Conservation (phyloP, 1,284 basidiomycete genomes). For the Marasmius oreades region DNA sequence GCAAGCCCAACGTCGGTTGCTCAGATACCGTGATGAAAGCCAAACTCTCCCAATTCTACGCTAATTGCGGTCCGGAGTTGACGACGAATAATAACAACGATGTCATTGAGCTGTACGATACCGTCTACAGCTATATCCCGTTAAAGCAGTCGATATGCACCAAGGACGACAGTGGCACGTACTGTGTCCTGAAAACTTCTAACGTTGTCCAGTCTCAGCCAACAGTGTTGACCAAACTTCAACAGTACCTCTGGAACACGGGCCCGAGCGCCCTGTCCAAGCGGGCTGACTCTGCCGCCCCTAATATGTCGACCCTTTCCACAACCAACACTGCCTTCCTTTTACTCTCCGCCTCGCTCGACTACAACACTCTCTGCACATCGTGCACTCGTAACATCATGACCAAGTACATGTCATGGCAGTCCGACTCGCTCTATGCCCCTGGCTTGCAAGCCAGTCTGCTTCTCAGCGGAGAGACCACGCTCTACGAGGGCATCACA, state of each 20-base stretch:
- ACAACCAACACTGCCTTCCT: constrained; percentile 75
- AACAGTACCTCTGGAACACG: constrained; percentile 12
- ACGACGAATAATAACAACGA: constrained; percentile 40
- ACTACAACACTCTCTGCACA: constrained; percentile 63
- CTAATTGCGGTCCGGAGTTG: constrained; percentile 69
- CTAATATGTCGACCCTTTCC: constrained; percentile 68
- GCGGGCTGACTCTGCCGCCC: constrained; percentile 37
- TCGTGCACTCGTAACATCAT: constrained; percentile 77
- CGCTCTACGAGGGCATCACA: constrained; percentile 61
- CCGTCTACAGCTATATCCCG: constrained; percentile 69
- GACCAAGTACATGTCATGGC: constrained; percentile 72
- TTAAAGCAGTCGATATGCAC: constrained; percentile 68
- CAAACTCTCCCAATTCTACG: constrained; percentile 66
- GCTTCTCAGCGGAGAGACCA: constrained; percentile 63
- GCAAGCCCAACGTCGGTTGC: constrained; percentile 50
- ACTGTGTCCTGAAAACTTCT: constrained; percentile 52
- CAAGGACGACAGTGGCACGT: constrained; percentile 65
- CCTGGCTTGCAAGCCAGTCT: constrained; percentile 64
- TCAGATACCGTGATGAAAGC: constrained; percentile 53
- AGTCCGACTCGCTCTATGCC: constrained; percentile 67
- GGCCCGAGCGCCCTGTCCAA: constrained; percentile 26
- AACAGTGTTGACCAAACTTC: constrained; percentile 10
- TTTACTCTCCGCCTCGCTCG: constrained; percentile 57
- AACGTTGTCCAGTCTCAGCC: constrained; percentile 16
- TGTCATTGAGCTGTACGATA: constrained; percentile 71